Conservation (phyloP, 1,139 yeast genomes). For the Zygosaccharomyces sapae region DNA sequence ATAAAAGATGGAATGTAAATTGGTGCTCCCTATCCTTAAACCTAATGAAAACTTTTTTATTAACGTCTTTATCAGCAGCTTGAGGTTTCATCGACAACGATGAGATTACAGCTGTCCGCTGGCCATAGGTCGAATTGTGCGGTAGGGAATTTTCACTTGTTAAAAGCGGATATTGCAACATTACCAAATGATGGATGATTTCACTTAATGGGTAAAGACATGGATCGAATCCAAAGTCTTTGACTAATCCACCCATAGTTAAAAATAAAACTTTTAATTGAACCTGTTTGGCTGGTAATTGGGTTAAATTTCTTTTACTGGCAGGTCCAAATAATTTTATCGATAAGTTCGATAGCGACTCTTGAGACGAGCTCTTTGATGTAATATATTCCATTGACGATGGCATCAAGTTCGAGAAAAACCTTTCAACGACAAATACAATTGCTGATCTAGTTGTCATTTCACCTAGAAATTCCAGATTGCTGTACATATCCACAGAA, state of each 20-base stretch:
- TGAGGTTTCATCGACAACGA: constrained; percentile 35
- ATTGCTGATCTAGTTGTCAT: constrained; percentile 52
- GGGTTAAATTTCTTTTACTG: constrained; percentile 21
- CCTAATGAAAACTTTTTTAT: constrained; percentile 30
- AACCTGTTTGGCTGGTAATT: constrained; percentile 19
- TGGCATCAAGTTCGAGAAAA: constrained; percentile 44
- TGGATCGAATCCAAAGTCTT: constrained; percentile 75
- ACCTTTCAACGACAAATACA: constrained; percentile 57
- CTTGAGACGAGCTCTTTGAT: constrained; percentile 42
- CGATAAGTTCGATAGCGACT: constrained; percentile 22
- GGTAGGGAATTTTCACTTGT: constrained; percentile 7
- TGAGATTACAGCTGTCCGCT: constrained; percentile 24
- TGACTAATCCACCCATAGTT: constrained; percentile 64
- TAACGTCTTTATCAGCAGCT: constrained; percentile 33
- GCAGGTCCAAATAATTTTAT: constrained; percentile 26
- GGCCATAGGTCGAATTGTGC: constrained; percentile 9
- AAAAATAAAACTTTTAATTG: constrained; percentile 43
- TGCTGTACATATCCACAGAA: constrained; percentile 29
- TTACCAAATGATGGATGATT: constrained; percentile 57
- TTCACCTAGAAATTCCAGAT: constrained; percentile 56
- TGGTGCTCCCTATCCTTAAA: constrained; percentile 31
- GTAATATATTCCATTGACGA: constrained; percentile 55
- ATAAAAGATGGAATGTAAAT: constrained; percentile 34
- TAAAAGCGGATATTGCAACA: constrained; percentile 57
- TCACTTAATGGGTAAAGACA: constrained; percentile 61